Evolutionary conservation across 257 asterid species (phyloP).

Genomic region (Oldenlandia corymbosa): DNA sequence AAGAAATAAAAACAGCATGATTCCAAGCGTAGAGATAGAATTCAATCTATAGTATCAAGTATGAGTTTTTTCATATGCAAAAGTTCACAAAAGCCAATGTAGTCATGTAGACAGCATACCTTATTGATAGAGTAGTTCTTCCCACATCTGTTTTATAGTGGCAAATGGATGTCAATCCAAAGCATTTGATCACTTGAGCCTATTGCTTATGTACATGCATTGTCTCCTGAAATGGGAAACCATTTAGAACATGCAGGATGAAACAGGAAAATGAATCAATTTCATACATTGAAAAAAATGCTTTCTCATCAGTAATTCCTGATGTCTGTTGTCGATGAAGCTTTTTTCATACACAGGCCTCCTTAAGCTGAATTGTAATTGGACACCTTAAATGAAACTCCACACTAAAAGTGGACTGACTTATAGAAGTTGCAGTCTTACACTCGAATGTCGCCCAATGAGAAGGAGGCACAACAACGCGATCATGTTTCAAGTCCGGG

Average conservation of each 20-base stretch:
- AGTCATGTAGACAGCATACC: background rate
- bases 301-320: background rate
- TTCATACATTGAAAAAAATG: background rate
- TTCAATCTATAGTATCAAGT: background rate
- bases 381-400: background rate
- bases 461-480: conserved; percentile 76
- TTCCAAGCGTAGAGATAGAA: background rate
- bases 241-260: background rate
- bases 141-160: conserved; percentile 3
- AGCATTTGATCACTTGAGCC: conserved; percentile 10
- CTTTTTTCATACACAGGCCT: background rate
- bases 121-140: conserved; percentile 1
- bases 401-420: background rate
- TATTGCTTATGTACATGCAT: conserved; percentile 9
- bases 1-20: background rate
- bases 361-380: background rate
- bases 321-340: background rate
- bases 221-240: conserved; percentile 18
- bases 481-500: conserved; percentile 54
- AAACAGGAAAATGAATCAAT: background rate
- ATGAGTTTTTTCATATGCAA: background rate
- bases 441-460: conserved; percentile 98
- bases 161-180: conserved; percentile 11
- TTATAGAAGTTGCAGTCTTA: conserved; percentile 30
- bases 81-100: background rate